A percentile compares a stretch with the other conserved stretches of the same genome.
Evolutionary conservation across 495 filamentous ascomycete genomes (phyloP).

Genomic region (Talaromyces stipitatus): DNA sequence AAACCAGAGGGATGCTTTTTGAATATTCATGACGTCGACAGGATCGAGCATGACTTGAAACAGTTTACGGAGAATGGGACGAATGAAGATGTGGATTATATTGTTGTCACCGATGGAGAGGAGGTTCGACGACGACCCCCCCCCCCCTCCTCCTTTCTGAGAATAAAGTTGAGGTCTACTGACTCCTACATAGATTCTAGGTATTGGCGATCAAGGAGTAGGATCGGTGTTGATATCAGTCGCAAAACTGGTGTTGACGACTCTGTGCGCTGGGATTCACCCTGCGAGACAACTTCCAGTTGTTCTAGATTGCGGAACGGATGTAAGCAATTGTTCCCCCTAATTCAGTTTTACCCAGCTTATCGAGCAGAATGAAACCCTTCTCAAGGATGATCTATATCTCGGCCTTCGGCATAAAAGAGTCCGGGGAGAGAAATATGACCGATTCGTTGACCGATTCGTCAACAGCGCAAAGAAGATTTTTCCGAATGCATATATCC

Average conservation of each 20-base stretch:
- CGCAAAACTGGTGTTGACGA: constrained; percentile 76
- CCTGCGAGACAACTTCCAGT: constrained; percentile 73
- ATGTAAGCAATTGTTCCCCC: constrained; percentile 24
- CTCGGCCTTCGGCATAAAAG: constrained; percentile 64
- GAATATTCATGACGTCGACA: constrained; percentile 41
- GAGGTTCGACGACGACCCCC: constrained; percentile 28
- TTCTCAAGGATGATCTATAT: constrained; percentile 76
- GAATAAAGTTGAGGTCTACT: too few species aligned
- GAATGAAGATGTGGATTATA: constrained; percentile 75
- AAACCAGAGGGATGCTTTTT: constrained; percentile 66
- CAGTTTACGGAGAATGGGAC: constrained; percentile 48
- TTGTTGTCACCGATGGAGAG: constrained; percentile 77
- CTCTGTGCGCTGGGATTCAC: constrained; percentile 78
- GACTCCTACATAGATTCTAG: constrained; percentile 59
- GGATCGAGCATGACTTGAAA: constrained; percentile 54
- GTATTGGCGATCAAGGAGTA: constrained; percentile 88
- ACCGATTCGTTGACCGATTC: constrained; percentile 69
- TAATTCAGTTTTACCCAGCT: constrained; percentile 8
- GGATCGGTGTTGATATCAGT: constrained; percentile 80
- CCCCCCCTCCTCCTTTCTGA: background rate
- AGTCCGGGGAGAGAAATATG: constrained; percentile 65
- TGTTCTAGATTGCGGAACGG: constrained; percentile 80
- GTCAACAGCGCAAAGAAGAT: constrained; percentile 56
- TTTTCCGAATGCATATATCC: constrained; percentile 77
- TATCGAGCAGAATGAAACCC: constrained; percentile 50